Evolutionary conservation across 805 yeast species (phyloP).

Genomic region (Cyberlindnera subsufficiens): DNA sequence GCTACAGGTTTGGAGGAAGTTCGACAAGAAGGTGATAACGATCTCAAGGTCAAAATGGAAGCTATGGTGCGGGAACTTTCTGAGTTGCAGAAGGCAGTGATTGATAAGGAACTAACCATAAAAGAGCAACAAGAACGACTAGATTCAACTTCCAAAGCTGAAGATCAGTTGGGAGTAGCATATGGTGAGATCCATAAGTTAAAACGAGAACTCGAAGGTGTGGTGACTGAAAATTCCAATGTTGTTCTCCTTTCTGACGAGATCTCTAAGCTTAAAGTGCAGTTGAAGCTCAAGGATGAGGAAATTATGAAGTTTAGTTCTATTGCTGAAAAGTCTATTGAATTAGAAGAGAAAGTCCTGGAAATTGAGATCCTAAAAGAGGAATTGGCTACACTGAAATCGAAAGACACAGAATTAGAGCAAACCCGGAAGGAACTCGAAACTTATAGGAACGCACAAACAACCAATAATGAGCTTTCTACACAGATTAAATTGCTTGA

Average conservation of each 20-base stretch:
- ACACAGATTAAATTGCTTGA: slow-evolving; percentile 17
- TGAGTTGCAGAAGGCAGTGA: slow-evolving; percentile 1
- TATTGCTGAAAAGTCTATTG: slow-evolving; percentile 7
- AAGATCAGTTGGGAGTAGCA: neutral
- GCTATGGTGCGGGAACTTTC: slow-evolving; percentile 2
- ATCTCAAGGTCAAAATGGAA: neutral
- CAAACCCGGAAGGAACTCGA: slow-evolving; percentile 5
- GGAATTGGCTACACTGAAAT: slow-evolving; percentile 14
- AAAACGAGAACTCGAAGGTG: neutral
- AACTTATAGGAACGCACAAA: slow-evolving; percentile 5
- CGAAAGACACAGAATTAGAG: slow-evolving; percentile 3
- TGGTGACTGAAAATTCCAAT: neutral
- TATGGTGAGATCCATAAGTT: neutral
- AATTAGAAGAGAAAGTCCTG: slow-evolving; percentile 17
- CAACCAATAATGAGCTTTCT: slow-evolving; percentile 22
- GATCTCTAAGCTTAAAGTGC: neutral
- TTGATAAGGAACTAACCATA: slow-evolving; percentile 4
- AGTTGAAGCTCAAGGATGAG: slow-evolving; percentile 1
- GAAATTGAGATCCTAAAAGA: slow-evolving; percentile 22
- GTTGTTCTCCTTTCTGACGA: neutral
- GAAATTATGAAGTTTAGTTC: slow-evolving; percentile 1
- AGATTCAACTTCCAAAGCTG: too few species aligned
- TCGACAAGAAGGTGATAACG: neutral
- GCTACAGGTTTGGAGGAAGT: neutral
- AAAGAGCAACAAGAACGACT: slow-evolving; percentile 2